Evolutionary conservation across 805 yeast species (phyloP), one percentile per base, ranked within the genome.

Genomic region (Lachancea mirantina): DNA sequence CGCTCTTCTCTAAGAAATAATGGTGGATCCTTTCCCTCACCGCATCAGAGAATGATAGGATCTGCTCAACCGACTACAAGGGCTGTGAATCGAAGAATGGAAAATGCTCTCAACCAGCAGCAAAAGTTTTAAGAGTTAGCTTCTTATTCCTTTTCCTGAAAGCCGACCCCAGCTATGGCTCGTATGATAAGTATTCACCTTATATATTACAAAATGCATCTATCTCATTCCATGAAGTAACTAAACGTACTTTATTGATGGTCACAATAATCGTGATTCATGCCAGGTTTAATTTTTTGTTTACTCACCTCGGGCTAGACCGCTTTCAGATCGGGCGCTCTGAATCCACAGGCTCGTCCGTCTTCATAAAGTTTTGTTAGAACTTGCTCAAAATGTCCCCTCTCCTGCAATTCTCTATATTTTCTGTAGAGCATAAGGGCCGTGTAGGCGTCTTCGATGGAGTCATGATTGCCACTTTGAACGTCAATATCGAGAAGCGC

Each of bases 391-490:
- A 89, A 71, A 18, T 63, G 66, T 0, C 83, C 89, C 0, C 59
- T 55, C 3, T 64, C 67, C 32, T 64, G 62, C 42, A 89, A 65
- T 42, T 79, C 78, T 48, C 72, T 57, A 50, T 84, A 89, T 48
- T 74, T 76, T 40, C 74, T 72, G 61, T 84, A 94, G 21, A 92
- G 61, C 27, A 72, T 57, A 45, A 92, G 66, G 0, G 99, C 97
- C 8, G 94, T 80, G 36, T 68, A 64, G 0, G 99, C 96, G 62
- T 92, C 99, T 51, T 92, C 98, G 27, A 92, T 87, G 1, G 97
- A 89, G 54, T 94, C 97, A 58, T 92, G 99, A 51, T 89, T 89
- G 2, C 92, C 95, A 3, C 76, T 76, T 55, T 92, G 99, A 19
- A 94, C 94, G 30, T 76, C 70, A 40, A 75, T 77, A 20, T 71